Base-by-base conservation (phyloP, 768 basidiomycete species). In the Lactarius evosmus region DNA sequence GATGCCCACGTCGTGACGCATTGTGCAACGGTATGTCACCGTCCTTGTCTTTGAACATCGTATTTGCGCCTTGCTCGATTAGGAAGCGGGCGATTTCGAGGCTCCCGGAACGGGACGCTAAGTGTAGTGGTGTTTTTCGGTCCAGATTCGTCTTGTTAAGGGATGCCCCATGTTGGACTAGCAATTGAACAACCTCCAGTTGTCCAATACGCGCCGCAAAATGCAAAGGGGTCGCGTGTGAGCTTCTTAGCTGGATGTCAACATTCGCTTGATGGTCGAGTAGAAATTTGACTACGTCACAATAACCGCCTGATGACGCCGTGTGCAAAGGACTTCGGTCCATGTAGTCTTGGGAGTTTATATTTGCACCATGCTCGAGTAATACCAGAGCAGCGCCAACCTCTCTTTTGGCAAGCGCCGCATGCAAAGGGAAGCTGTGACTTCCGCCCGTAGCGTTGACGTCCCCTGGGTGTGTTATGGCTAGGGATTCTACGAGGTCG, bases 331-430 rank as follows among this genome's bases (percentile, higher is more conserved):
- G 22, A 12, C 41, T 56, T 7, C 5, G 19, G 2, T 44, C 61
- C 7, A 2, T 6, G 2, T 22, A 2, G 2, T 62, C 61, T 1
- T 7, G 16, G 25, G 14, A 22, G 19, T 62, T 33, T 3, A 50
- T 27, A n/a, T 36, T 17, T 11, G 61, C 61, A 27, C 61, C 61
- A 17, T 56, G 6, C 32, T 52, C 25, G 27, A 62, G 41, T 8
- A 62, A 44, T 2, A 41, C 32, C 4, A 7, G 25, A 16, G 55
- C 34, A 17, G 36, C 38, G 6, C 38, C 14, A n/a, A 3, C 6
- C 14, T 56, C 12, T 17, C 54, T 27, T 7, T 14, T 56, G 9
- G 33, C n/a, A 7, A 38, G 22, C 19, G 61, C 44, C 0, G 34
- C 61, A 30, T 56, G 19, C 17, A 62, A 38, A 7, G 61, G 11